Evolutionary conservation across 108 stramenopile species (phyloP), one percentile per base, ranked within the genome.

Genomic region (Chaetoceros muelleri): DNA sequence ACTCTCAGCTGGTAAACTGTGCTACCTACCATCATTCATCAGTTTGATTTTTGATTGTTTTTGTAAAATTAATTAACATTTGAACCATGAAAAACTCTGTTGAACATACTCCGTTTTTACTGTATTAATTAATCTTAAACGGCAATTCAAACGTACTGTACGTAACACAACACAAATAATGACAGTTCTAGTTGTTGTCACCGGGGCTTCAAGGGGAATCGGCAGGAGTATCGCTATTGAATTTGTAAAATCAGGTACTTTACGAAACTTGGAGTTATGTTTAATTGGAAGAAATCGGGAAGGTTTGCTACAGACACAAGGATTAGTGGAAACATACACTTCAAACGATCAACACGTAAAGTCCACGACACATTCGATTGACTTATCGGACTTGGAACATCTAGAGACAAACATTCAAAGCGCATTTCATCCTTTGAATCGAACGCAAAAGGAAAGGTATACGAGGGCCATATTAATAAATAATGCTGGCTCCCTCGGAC

Each of bases 181-280:
- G 34, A 52, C 17, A 1, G 30, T 62, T 18, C 34, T 75, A 22
- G 21, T 75, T 22, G 22, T 75, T 25, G 57, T 84, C 53, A 84
- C 75, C 1, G 85, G 85, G n/a, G 87, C 87, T 20, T 84, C 83
- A 17, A 69, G 73, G 2, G 87, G 87, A 10, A 60, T 90, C 2
- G 87, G 87, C 52, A 48, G 70, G 60, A 69, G 84, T 22, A 72
- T 90, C 20, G 80, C 83, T 10, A 51, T 70, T 10, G 79, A 64
- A 24, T 60, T 75, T 27, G 58, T 69, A 8, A 66, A 54, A 24
- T 26, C 67, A 55, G 48, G 52, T 17, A 26, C 29, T 20, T 30
- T 65, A 26, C 16, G n/a, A 16, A 57, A 55, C 0, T 25, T 76
- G 23, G 60, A 66, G 16, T 47, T 80, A 54, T 30, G 81, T 24